Conservation (phyloP, 2,329 filamentous ascomycete species). For the Sclerotiophoma versabilis region DNA sequence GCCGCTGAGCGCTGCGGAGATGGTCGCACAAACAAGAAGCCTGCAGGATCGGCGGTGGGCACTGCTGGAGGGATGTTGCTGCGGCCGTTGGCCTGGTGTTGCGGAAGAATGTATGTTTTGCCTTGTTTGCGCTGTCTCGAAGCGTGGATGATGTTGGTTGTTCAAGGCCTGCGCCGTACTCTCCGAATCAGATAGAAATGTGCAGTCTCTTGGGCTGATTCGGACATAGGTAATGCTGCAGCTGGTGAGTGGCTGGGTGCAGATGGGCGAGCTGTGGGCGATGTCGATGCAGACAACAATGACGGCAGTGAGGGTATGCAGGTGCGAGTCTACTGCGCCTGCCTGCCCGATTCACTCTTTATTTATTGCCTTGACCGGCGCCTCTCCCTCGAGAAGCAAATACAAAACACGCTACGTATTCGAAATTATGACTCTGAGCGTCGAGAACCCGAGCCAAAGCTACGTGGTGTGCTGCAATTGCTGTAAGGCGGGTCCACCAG, state of each 20-base stretch:
- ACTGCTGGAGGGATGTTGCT: slow-evolving; percentile 1
- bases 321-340: slow-evolving; percentile 12
- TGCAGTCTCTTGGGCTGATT: slow-evolving; percentile 34
- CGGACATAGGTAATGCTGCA: slow-evolving; percentile 38
- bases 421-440: slow-evolving; percentile 8
- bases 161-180: slow-evolving; percentile 41
- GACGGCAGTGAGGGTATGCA: slow-evolving; percentile 11
- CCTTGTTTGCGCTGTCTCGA: background rate
- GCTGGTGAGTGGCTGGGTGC: slow-evolving; percentile 11
- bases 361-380: slow-evolving; percentile 14
- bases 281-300: slow-evolving; percentile 18
- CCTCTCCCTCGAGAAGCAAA: background rate
- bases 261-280: slow-evolving; percentile 24
- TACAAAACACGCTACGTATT: slow-evolving; percentile 3
- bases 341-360: slow-evolving; percentile 10
- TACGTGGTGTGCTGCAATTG: slow-evolving; percentile 31
- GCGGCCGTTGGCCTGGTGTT: slow-evolving; percentile 5
- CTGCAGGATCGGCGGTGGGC: slow-evolving; percentile 4
- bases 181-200: slow-evolving; percentile 46
- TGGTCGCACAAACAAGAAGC: slow-evolving; percentile 7
- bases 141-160: background rate
- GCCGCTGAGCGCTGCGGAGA: slow-evolving; percentile 1
- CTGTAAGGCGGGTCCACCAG: slow-evolving; percentile 7
- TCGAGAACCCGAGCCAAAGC: slow-evolving; percentile 5
- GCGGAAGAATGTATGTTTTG: slow-evolving; percentile 14